These are phyloP conservation scores for Neofusicoccum laricinum DNA, from an alignment of 2,329 filamentous ascomycete species.

Conservation along the genomic window DNA sequence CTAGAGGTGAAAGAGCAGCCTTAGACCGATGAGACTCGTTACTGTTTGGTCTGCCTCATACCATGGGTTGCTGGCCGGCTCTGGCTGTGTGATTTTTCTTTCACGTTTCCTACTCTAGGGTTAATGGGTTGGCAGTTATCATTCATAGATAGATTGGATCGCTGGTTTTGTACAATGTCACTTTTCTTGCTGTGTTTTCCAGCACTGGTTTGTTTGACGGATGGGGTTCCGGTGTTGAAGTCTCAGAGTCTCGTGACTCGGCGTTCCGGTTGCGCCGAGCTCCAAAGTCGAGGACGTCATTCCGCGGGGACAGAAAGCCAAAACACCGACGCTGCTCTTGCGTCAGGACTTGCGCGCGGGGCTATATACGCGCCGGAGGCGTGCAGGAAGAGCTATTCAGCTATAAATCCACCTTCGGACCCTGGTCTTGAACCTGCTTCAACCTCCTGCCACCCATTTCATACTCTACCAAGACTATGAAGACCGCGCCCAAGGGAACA, in stretches of 20 bases:
- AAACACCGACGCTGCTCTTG: background rate
- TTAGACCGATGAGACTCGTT: background rate
- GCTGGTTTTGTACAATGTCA: slow-evolving; percentile 9
- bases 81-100: slow-evolving; percentile 7
- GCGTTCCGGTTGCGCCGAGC: background rate
- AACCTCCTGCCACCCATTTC: too few species aligned
- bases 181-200: background rate
- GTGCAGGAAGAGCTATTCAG: background rate
- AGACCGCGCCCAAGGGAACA: background rate
- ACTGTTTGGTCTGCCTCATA: background rate
- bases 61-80: slow-evolving; percentile 10
- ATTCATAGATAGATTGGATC: slow-evolving; percentile 8
- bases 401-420: background rate
- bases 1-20: slow-evolving; percentile 13
- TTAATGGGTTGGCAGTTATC: slow-evolving; percentile 1
- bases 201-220: background rate
- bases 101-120: background rate
- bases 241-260: background rate
- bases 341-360: background rate
- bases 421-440: background rate
- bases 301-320: background rate
- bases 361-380: background rate
- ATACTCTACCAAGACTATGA: too few species aligned
- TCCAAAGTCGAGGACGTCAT: slow-evolving; percentile 2
- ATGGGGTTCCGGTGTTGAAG: background rate